Evolutionary conservation across 768 basidiomycete genomes (phyloP).

Genomic region (Rhizopogon roseolus): DNA sequence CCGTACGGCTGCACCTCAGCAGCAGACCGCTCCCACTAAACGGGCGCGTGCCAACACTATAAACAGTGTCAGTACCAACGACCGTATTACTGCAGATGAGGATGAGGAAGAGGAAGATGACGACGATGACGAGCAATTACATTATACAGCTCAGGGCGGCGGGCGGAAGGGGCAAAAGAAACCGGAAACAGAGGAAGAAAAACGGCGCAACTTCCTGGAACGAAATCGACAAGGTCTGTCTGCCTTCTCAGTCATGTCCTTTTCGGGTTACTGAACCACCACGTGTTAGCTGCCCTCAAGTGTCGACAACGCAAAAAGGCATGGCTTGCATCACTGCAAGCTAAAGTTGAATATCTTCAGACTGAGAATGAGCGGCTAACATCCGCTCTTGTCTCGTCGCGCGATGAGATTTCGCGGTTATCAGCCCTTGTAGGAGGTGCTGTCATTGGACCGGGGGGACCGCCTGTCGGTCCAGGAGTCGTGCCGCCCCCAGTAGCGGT

Average conservation of each 20-base stretch:
- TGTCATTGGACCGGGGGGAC: constrained; percentile 41
- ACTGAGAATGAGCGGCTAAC: constrained; percentile 94
- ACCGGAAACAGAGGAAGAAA: constrained; percentile 97
- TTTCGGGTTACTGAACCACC: constrained; percentile 3
- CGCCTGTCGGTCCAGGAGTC: constrained; percentile 24
- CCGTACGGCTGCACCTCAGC: constrained; percentile 18
- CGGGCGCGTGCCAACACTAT: constrained; percentile 34
- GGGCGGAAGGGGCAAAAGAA: constrained; percentile 47
- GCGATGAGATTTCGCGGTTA: constrained; percentile 89
- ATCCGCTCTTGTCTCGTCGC: constrained; percentile 76
- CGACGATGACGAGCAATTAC: constrained; percentile 31
- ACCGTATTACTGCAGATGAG: constrained; percentile 28
- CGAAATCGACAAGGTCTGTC: constrained; percentile 96
- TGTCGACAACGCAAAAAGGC: constrained; percentile 99
- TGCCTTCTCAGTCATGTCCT: neutral
- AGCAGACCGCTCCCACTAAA: constrained; percentile 21
- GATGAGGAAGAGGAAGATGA: constrained; percentile 37
- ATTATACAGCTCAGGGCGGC: constrained; percentile 14
- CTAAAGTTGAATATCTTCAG: constrained; percentile 88
- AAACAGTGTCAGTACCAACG: constrained; percentile 23
- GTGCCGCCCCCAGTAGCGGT: constrained; percentile 20
- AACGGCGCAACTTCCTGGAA: constrained; percentile 93
- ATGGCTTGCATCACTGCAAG: constrained; percentile 90
- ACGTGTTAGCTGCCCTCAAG: constrained; percentile 80
- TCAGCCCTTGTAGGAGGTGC: constrained; percentile 66